These are phyloP conservation scores for Calonectria leucothoes DNA, from an alignment of 2,329 filamentous ascomycete genomes.

Conservation along the genomic window DNA sequence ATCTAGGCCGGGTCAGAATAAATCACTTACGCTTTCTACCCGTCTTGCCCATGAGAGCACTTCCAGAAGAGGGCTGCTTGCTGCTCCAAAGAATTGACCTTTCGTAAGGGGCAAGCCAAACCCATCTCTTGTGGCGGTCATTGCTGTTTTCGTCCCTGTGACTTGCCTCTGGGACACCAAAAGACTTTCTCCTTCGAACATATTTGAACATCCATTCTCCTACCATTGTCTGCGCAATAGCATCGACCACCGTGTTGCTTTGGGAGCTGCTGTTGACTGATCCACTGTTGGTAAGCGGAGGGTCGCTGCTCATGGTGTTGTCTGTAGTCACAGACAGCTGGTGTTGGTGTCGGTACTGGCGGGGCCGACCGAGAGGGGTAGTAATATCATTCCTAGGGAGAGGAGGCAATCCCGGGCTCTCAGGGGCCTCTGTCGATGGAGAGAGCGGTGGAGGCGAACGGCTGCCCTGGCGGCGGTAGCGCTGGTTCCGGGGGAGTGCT, in stretches of 20 bases:
- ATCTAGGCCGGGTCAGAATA: slow-evolving; percentile 17
- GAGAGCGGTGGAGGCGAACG: slow-evolving; percentile 75
- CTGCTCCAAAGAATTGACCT: slow-evolving; percentile 97
- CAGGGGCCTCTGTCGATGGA: slow-evolving; percentile 73
- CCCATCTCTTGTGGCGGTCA: slow-evolving; percentile 94
- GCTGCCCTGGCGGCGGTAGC: slow-evolving; percentile 63
- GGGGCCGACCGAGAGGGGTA: slow-evolving; percentile 63
- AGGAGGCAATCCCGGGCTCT: slow-evolving; percentile 79
- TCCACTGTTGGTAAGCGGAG: slow-evolving; percentile 61
- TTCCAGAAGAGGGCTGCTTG: slow-evolving; percentile 92
- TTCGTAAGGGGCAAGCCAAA: slow-evolving; percentile 98
- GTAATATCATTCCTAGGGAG: slow-evolving; percentile 80
- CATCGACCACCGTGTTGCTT: slow-evolving; percentile 87
- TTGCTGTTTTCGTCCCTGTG: slow-evolving; percentile 78
- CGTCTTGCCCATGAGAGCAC: slow-evolving; percentile 90
- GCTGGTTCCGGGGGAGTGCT: slow-evolving; percentile 70
- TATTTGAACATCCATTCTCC: slow-evolving; percentile 98
- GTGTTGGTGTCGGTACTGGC: slow-evolving; percentile 63
- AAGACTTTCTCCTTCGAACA: slow-evolving; percentile 87
- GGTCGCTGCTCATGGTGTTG: slow-evolving; percentile 58
- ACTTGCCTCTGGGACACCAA: slow-evolving; percentile 78
- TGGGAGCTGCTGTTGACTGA: slow-evolving; percentile 57
- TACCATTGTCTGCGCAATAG: slow-evolving; percentile 98
- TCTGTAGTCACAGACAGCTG: slow-evolving; percentile 71
- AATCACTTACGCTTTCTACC: slow-evolving; percentile 87